Evolutionary conservation across 2,329 filamentous ascomycete species (phyloP).

Genomic region (Triangularia verruculosa): DNA sequence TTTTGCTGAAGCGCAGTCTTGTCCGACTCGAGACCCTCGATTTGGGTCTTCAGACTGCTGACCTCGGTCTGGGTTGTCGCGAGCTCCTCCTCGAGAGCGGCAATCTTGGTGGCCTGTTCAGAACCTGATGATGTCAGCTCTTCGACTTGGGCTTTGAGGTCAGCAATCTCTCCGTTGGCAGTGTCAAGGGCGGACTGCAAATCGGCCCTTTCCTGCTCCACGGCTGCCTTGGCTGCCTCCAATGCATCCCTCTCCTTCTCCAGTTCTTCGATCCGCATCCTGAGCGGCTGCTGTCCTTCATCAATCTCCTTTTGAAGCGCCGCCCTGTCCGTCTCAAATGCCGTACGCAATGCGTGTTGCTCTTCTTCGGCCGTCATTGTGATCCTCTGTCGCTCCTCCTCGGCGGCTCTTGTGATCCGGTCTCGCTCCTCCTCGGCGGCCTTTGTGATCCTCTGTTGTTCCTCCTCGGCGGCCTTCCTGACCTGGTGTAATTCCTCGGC

Average conservation of each 20-base stretch:
- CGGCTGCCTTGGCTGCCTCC: constrained; percentile 27
- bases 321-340: constrained; percentile 27
- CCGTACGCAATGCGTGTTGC: constrained; percentile 25
- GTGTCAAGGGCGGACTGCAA: constrained; percentile 26
- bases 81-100: constrained; percentile 29
- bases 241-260: constrained; percentile 32
- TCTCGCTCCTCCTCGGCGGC: constrained; percentile 27
- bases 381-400: constrained; percentile 25
- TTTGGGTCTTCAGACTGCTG: constrained; percentile 18
- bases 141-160: constrained; percentile 31
- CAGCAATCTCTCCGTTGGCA: constrained; percentile 29
- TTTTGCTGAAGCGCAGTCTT: constrained; percentile 25
- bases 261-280: constrained; percentile 23
- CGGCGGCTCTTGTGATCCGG: constrained; percentile 26
- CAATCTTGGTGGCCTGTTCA: constrained; percentile 27
- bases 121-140: constrained; percentile 29
- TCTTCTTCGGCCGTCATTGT: constrained; percentile 25
- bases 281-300: constrained; percentile 26
- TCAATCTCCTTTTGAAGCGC: constrained; percentile 24
- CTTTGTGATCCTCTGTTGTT: constrained; percentile 29
- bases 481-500: constrained; percentile 4
- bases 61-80: constrained; percentile 21
- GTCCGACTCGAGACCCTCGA: constrained; percentile 27
- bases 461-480: constrained; percentile 26
- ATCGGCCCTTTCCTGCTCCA: constrained; percentile 29